These are phyloP conservation scores for Chaetomium tenue DNA, from an alignment of 495 filamentous ascomycete genomes.

Conservation along the genomic window DNA sequence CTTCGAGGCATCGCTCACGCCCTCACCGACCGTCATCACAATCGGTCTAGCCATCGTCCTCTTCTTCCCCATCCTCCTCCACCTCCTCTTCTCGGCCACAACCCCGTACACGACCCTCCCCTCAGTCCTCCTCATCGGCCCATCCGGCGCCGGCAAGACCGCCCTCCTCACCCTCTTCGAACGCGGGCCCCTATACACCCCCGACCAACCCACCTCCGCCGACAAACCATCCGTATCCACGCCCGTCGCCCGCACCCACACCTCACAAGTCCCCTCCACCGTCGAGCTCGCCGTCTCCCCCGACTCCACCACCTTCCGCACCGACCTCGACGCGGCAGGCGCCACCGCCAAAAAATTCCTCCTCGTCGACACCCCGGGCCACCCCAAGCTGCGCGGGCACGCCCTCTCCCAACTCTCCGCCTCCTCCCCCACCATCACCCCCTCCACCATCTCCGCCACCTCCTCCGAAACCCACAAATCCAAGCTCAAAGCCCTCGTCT, in stretches of 20 bases:
- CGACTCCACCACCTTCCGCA: slow-evolving; percentile 57
- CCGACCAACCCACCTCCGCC: not conserved
- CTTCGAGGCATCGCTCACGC: slow-evolving; percentile 50
- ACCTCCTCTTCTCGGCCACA: slow-evolving; percentile 67
- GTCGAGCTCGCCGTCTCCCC: slow-evolving; percentile 70
- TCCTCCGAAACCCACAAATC: slow-evolving; percentile 48
- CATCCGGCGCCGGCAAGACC: slow-evolving; percentile 84
- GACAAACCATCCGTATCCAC: slow-evolving; percentile 5
- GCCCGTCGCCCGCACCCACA: slow-evolving; percentile 50
- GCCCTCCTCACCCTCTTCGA: slow-evolving; percentile 70
- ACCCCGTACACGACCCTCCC: slow-evolving; percentile 66
- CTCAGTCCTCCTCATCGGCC: slow-evolving; percentile 81
- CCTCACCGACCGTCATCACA: slow-evolving; percentile 56
- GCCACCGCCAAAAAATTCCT: slow-evolving; percentile 66
- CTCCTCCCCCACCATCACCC: slow-evolving; percentile 63
- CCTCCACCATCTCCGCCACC: slow-evolving; percentile 46
- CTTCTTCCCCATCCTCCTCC: slow-evolving; percentile 71
- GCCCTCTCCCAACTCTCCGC: slow-evolving; percentile 52
- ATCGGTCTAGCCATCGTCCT: slow-evolving; percentile 69
- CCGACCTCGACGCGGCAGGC: slow-evolving; percentile 50
- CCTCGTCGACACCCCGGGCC: slow-evolving; percentile 85
- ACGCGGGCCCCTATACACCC: slow-evolving; percentile 36
- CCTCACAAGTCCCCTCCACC: slow-evolving; percentile 71
- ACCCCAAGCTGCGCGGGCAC: slow-evolving; percentile 81
- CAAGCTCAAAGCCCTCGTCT: slow-evolving; percentile 74